Evolutionary conservation across 2,329 filamentous ascomycete species (phyloP).

Genomic region (Pezicula neosporulosa): DNA sequence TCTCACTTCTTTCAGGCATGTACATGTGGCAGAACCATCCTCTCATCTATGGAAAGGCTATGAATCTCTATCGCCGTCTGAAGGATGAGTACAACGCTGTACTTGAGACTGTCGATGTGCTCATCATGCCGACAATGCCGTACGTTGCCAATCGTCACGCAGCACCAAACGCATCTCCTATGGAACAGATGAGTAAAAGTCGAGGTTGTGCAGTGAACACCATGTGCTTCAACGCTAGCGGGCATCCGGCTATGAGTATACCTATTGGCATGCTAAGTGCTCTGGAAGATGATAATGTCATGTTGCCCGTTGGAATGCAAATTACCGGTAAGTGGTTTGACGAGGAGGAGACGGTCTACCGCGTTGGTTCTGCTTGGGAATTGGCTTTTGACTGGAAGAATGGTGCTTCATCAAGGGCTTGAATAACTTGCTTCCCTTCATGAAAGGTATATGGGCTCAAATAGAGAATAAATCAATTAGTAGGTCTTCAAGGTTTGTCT

Average conservation of each 20-base stretch:
- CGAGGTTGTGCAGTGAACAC: slow-evolving; percentile 53
- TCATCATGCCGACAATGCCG: slow-evolving; percentile 44
- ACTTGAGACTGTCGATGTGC: slow-evolving; percentile 35
- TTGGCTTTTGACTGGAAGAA: too few species aligned
- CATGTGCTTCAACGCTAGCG: slow-evolving; percentile 51
- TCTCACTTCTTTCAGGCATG: too few species aligned
- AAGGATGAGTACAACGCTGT: slow-evolving; percentile 38
- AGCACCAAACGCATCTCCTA: slow-evolving; percentile 26
- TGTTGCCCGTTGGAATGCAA: slow-evolving; percentile 49
- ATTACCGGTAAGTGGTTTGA: slow-evolving; percentile 43
- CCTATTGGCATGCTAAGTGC: slow-evolving; percentile 37
- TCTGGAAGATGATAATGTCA: slow-evolving; percentile 30
- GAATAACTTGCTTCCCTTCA: too few species aligned
- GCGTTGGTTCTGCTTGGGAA: too few species aligned
- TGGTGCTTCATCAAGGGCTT: too few species aligned
- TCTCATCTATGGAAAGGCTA: slow-evolving; percentile 39
- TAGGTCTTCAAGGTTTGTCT: too few species aligned
- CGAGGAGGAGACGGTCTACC: too few species aligned
- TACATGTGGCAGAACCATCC: slow-evolving; percentile 33
- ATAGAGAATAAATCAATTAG: too few species aligned
- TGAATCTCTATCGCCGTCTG: slow-evolving; percentile 32
- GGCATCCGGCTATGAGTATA: slow-evolving; percentile 49
- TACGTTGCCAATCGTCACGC: slow-evolving; percentile 42
- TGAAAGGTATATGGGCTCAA: too few species aligned
- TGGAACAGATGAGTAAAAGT: slow-evolving; percentile 42